Base-by-base conservation (phyloP, 331 rosid genomes). In the Pyrus hybrid region DNA sequence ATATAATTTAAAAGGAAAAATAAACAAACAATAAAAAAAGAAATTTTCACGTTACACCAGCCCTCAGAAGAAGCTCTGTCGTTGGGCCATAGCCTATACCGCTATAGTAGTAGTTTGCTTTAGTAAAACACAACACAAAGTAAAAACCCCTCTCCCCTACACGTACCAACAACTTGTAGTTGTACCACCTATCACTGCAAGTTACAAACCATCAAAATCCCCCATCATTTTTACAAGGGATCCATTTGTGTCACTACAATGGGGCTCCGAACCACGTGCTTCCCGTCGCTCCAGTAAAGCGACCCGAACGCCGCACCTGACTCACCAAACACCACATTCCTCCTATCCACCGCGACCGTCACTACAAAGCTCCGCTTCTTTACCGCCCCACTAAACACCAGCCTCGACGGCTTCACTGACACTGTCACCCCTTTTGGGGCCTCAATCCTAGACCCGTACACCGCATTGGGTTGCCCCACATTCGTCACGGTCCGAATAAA, bases 211-310 rank as follows among this genome's bases (percentile, higher is more conserved):
- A 85, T 79, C 92, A 88, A 86, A 84, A 73, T 51, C 63, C 49
- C 22, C 11, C 6, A n/a, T 17, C 51, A 17, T 14, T 62, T 76
- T 81, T 80, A 93, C 69, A 90, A 79, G 25, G 96, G 91, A 58
- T 76, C 87, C 80, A 90, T 70, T 82, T 89, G 89, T 37, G 96
- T 84, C 14, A 93, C 88, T 5, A 87, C 96, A 47, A 91, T 68
- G 88, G 98, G 94, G 86, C 96, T 93, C 79, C 98, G 90, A 71
- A 93, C 98, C 72, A 81, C 88, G 53, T 93, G 97, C 60, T 83
- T 93, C 32, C 94, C 97, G 76, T 93, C 96, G 7, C 85, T 73
- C 98, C 98, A 93, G 32, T 89, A 75, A 37, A 93, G 62, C 70
- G 90, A 86, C 84, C 98, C 98, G 79, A 93, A 93, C 18, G 72